Evolutionary conservation across 176 grass and related monocot species (phyloP), one percentile per base, ranked within the genome.

Genomic region (Pontederia crassipes): DNA sequence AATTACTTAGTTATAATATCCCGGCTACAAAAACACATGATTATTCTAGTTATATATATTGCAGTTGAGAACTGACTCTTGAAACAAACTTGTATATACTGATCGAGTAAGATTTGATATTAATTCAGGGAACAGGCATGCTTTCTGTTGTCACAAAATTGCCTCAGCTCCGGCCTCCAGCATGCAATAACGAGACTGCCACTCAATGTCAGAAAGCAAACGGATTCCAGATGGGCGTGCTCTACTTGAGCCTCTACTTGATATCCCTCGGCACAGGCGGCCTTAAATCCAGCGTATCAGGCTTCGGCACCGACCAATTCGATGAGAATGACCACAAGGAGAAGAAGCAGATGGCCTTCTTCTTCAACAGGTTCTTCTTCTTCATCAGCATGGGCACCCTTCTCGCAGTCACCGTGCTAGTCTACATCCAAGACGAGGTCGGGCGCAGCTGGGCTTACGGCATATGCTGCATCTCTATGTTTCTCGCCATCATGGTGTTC

Each of bases 331-430:
- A 94, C 66, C 71, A 59, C 4, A 65, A 57, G 29, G 89, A 94
- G 72, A 82, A 59, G 64, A 73, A 54, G 13, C 77, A 82, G 64
- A 94, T 94, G 89, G 46, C 80, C 50, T 74, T 66, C 68, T 94
- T 94, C 75, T 93, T 93, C 81, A 79, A 87, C 68, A 73, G 84
- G 57, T 93, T 93, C 74, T 87, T 93, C 61, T 79, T 93, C 71
- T 74, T 87, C 74, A 85, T 94, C 78, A 94, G 75, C 68, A 54
- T 66, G 8, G 89, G 89, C 59, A 84, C 84, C 32, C 78, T 94
- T 47, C 64, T 87, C 28, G 84, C 89, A 4, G 84, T 87, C 59
- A 94, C 89, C 24, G 75, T 88, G 40, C 68, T 94, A 17, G 89
- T 94, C 55, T 94, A 94, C 81, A 64, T 94, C 66, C 89, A 94